Percentiles rank a stretch among this genome's conserved stretches.
These are phyloP conservation scores for Lipomyces sp. DNA, from an alignment of 805 yeast genomes.

Conservation along the genomic window DNA sequence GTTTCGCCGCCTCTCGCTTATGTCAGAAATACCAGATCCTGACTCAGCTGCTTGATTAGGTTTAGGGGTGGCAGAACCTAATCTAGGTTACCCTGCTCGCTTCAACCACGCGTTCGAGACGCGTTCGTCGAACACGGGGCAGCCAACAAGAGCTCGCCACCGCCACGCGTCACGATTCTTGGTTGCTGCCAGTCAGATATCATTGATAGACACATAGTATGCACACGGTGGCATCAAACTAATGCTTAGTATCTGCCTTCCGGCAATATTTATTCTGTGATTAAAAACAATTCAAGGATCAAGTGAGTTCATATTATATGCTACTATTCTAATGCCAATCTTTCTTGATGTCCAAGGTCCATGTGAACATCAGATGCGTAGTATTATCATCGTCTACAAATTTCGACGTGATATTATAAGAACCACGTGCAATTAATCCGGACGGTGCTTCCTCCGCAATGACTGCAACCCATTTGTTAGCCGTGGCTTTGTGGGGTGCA, in stretches of 20 bases:
- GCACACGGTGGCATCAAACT: too few relatives aligned
- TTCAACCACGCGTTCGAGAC: neutral
- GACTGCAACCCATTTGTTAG: slow-evolving; percentile 36
- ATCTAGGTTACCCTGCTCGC: neutral
- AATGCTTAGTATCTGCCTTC: too few relatives aligned
- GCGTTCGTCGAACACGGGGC: neutral
- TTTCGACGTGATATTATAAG: slow-evolving; percentile 77
- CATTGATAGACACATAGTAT: too few relatives aligned
- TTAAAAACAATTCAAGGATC: neutral
- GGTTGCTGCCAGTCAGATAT: too few relatives aligned
- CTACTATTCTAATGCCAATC: slow-evolving; percentile 20
- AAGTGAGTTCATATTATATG: neutral
- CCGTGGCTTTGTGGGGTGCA: neutral
- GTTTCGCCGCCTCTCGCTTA: neutral
- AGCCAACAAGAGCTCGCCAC: neutral
- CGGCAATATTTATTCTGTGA: neutral
- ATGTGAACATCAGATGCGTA: slow-evolving; percentile 73
- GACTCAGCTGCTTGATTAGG: neutral
- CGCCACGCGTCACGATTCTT: neutral
- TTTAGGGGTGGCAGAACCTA: neutral
- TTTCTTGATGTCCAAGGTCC: slow-evolving; percentile 84
- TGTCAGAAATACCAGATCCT: too few relatives aligned
- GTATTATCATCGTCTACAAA: slow-evolving; percentile 86
- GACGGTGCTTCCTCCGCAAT: slow-evolving; percentile 87
- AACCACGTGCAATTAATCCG: slow-evolving; percentile 86